Base-by-base conservation (phyloP, 148 eudicot genomes). In the Rhododendron molle region DNA sequence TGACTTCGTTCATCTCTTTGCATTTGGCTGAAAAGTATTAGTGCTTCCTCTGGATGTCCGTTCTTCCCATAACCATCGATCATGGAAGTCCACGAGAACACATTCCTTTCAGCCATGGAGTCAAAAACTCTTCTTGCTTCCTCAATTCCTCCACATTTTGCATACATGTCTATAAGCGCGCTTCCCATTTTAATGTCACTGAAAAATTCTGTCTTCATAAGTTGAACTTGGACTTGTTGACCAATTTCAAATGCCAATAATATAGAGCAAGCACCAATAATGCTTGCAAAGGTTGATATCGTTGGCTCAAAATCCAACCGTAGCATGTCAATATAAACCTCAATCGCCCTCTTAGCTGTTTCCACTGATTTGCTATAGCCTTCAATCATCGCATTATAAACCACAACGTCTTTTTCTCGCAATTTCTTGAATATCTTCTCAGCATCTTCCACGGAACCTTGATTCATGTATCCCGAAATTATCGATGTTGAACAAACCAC, bases 331-430 rank as follows among this genome's bases (percentile, higher is more conserved):
- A 95, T 89, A 71, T 87, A 97, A 62, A 89, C 81, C 78, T 89
- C 90, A 88, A 94, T 52, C 0, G 98, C 95, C 86, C 83, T 92
- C 88, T 90, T 92, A 58, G 94, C 95, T 9, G 93, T 93, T 38
- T 91, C 93, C 52, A 90, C 69, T 58, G 94, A 92, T 73, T 92
- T 97, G 87, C 98, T 97, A 83, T 93, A 95, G 69, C 99, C 99
- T 89, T 95, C 98, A 34, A 97, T 95, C 99, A 95, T 94, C n/a
- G 98, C 99, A 89, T 97, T 97, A 85, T 92, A 95, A 78, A 92
- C 93, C 83, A 97, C 96, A 34, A 92, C 94, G 88, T 97, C 99
- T 88, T 95, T 97, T 74, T 88, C 90, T 81, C 2, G 14, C 9
- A 91, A 91, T 76, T 88, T 92, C 54, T 58, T 71, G 65, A 95